phyloP scores from a whole-genome alignment of 176 grass and related monocot species.

The Aechmea fasciata region DNA sequence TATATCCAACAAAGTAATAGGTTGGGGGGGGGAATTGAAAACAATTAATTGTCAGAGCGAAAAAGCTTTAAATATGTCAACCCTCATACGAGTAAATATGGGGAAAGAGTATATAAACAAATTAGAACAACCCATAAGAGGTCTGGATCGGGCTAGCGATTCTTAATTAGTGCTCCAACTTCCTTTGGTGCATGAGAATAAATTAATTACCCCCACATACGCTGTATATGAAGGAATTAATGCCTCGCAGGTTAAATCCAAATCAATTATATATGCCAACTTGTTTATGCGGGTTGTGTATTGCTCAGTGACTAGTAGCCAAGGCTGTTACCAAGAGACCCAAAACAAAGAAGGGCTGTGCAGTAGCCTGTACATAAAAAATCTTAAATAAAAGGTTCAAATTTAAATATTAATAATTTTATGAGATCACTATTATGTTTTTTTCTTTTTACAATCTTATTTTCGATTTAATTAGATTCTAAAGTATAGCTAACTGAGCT shows the following conservation, averaged over 20 bases:
- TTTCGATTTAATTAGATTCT: background rate
- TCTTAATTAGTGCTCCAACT: too few species aligned
- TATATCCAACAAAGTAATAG: too few species aligned
- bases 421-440: background rate
- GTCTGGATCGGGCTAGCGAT: too few species aligned
- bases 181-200: too few species aligned
- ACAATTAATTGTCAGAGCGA: too few species aligned
- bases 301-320: constrained; percentile 29
- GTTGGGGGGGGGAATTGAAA: too few species aligned
- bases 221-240: background rate
- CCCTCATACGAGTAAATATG: too few species aligned
- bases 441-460: background rate
- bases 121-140: too few species aligned
- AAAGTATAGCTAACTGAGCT: background rate
- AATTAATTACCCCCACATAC: too few species aligned
- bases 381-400: background rate
- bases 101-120: too few species aligned
- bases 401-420: background rate
- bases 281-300: background rate
- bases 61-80: too few species aligned
- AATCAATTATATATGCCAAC: background rate
- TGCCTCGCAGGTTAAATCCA: background rate
- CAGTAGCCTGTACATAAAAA: constrained; percentile 28
- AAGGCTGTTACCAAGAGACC: constrained; percentile 46
- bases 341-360: constrained; percentile 42